A percentile compares a stretch with the other conserved stretches of the same genome.
phyloP scores from a whole-genome alignment of 345 rosid genomes.

The Acer saccharum region DNA sequence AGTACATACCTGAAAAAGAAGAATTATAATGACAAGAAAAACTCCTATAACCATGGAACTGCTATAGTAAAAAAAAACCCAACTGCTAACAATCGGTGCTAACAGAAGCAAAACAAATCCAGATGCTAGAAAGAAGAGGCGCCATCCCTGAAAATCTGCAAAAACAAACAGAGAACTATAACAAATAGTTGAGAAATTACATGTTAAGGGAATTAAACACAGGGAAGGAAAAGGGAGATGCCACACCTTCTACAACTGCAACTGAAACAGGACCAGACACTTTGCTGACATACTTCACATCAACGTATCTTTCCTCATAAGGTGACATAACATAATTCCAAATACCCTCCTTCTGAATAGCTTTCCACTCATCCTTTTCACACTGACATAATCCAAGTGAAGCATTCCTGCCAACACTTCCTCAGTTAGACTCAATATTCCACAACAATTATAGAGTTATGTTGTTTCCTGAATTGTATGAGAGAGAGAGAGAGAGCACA shows the following conservation, averaged over 20 bases:
- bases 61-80: constrained; percentile 96
- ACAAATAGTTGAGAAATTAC: background rate
- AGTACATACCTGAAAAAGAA: constrained; percentile 89
- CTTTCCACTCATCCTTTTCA: constrained; percentile 71
- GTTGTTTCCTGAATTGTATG: background rate
- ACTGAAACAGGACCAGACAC: constrained; percentile 51
- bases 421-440: constrained; percentile 5
- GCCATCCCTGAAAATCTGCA: constrained; percentile 87
- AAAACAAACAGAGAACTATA: constrained; percentile 4
- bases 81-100: constrained; percentile 79
- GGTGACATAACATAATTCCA: constrained; percentile 83
- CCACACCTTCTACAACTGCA: constrained; percentile 60
- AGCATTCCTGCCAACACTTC: constrained; percentile 56
- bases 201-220: background rate
- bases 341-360: constrained; percentile 52
- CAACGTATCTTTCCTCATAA: constrained; percentile 66
- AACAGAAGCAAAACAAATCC: constrained; percentile 64
- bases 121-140: constrained; percentile 63
- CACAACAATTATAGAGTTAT: background rate
- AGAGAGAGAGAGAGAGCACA: background rate
- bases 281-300: constrained; percentile 61
- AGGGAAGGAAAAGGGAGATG: constrained; percentile 3
- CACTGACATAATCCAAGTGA: constrained; percentile 71
- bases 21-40: constrained; percentile 73
- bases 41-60: constrained; percentile 91